Base-by-base conservation (phyloP, 2,329 filamentous ascomycete genomes). In the Lecanicillium sp. region DNA sequence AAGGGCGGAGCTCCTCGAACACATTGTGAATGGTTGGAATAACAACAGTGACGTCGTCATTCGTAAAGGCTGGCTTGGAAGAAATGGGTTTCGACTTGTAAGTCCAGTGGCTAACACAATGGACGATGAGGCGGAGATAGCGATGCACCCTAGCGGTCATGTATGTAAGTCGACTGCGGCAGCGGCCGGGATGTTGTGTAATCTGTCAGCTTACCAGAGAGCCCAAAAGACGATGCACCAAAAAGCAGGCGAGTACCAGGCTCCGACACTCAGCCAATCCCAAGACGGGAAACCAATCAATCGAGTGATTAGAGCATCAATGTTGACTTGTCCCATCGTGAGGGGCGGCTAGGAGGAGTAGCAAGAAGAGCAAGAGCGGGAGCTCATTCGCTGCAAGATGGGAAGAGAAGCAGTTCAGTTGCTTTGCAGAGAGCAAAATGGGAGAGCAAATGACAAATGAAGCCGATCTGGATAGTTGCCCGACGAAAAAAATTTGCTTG, bases 21-120 rank as follows among this genome's bases (percentile, higher is more conserved):
- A 82, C 83, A 52, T 90, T 88, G 62, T 94, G 88, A 55, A 97
- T 90, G 10, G 90, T 94, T 7, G 91, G 91, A 52, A 96, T 87
- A 58, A 97, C 87, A 54, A 96, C 89, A 5, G 91, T 95, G 59
- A 95, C 90, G 78, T 97, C 88, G 57, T 87, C 71, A 27, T 83
- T 78, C 23, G 83, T 88, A 63, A 90, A 84, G 37, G 75, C 83
- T n/a, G 91, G 89, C 54, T 89, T 86, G 50, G 81, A 79, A 33
- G 89, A 86, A 47, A 91, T 85, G 35, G 86, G 86, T 53, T 90
- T 87, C 21, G 90, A 90, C 66, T 83, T 86, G 71, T 95, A 95
- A 10, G 74, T 75, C 86, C 88, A 93, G 64, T 94, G 90, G 58
- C 87, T 89, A 58, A 87, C 71, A 59, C 87, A 81, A 64, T 96